phyloP scores from a whole-genome alignment of 768 basidiomycete species.

The Lactarius pseudohatsudake region DNA sequence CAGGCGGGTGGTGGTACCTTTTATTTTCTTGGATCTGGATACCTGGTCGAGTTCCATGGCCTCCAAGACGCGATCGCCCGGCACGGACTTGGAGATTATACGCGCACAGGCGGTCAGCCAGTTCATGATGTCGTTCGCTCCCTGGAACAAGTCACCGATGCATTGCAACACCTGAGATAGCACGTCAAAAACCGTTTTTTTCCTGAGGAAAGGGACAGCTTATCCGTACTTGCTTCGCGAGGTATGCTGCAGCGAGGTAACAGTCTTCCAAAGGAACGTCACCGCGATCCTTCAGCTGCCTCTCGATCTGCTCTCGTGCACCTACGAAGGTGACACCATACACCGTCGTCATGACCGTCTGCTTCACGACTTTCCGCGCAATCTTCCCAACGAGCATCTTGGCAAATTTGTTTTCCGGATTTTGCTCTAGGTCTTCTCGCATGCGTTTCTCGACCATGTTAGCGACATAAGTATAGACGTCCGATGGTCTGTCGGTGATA shows the following conservation, averaged over 20 bases:
- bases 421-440: slow-evolving; percentile 46
- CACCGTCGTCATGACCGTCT: slow-evolving; percentile 99
- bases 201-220: background rate
- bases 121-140: slow-evolving; percentile 85
- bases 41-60: slow-evolving; percentile 37
- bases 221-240: slow-evolving; percentile 66
- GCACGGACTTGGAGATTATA: slow-evolving; percentile 84
- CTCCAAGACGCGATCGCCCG: slow-evolving; percentile 60
- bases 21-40: slow-evolving; percentile 12
- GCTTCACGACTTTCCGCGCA: slow-evolving; percentile 93
- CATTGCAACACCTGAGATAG: slow-evolving; percentile 58
- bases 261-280: slow-evolving; percentile 71
- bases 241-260: slow-evolving; percentile 73
- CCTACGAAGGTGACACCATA: slow-evolving; percentile 97
- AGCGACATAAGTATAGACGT: slow-evolving; percentile 93
- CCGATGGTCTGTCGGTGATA: slow-evolving; percentile 81
- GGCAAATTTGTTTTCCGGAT: slow-evolving; percentile 50
- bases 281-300: slow-evolving; percentile 73
- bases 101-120: slow-evolving; percentile 87
- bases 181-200: background rate
- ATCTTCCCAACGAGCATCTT: slow-evolving; percentile 71
- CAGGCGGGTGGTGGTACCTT: slow-evolving; percentile 41
- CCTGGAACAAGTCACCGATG: slow-evolving; percentile 92
- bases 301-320: slow-evolving; percentile 92
- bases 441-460: slow-evolving; percentile 76